These are phyloP conservation scores for Colletotrichum gigasporum DNA, from an alignment of 2,329 filamentous ascomycete genomes.

Conservation along the genomic window DNA sequence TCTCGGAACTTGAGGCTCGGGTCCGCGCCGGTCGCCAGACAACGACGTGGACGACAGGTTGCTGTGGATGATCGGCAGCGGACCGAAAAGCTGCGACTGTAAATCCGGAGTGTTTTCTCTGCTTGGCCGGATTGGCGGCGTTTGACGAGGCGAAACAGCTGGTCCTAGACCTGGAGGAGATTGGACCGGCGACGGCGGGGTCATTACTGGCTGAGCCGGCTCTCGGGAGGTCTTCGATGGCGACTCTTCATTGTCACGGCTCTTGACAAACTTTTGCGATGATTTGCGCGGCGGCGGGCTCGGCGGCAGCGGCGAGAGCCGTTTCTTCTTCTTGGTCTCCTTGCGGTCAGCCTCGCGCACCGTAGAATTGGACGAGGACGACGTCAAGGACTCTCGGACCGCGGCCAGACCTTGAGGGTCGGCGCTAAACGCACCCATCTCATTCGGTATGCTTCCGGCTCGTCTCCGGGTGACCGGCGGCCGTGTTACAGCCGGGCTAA, in stretches of 20 bases:
- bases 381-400: conserved; percentile 75
- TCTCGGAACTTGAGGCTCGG: conserved; percentile 46
- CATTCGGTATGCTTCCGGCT: conserved; percentile 63
- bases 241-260: conserved; percentile 47
- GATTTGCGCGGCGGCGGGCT: conserved; percentile 72
- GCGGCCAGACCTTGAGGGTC: conserved; percentile 69
- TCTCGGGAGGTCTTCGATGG: conserved; percentile 48
- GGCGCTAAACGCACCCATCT: conserved; percentile 53
- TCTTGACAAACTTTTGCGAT: conserved; percentile 61
- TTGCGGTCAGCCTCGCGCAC: conserved; percentile 62
- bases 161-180: conserved; percentile 36
- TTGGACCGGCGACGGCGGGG: conserved; percentile 35
- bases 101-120: conserved; percentile 74
- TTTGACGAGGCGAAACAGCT: conserved; percentile 43
- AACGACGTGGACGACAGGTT: conserved; percentile 63
- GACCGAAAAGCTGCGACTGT: conserved; percentile 61
- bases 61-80: conserved; percentile 68
- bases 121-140: conserved; percentile 70
- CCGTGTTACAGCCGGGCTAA: conserved; percentile 64
- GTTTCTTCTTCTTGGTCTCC: conserved; percentile 52
- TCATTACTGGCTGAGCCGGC: conserved; percentile 35
- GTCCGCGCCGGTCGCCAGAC: conserved; percentile 54
- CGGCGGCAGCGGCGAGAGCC: conserved; percentile 59
- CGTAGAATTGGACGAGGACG: conserved; percentile 78
- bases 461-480: conserved; percentile 69